Conservation (phyloP, 257 asterid genomes). For the Penstemon davidsonii region DNA sequence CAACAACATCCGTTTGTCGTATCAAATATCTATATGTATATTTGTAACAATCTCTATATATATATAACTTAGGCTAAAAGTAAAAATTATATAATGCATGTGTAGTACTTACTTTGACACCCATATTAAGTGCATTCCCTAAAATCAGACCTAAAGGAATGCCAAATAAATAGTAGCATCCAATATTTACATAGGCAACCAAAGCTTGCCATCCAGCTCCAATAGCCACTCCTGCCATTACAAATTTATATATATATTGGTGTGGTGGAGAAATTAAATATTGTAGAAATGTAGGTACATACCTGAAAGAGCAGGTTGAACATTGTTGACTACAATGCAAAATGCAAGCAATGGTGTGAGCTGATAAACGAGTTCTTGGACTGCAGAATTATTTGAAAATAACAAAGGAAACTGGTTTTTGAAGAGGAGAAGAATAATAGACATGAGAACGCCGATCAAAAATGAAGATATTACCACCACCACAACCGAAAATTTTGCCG, state of each 20-base stretch:
- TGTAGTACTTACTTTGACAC: constrained; percentile 37
- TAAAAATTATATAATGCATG: background rate
- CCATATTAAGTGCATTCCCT: constrained; percentile 35
- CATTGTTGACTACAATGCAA: constrained; percentile 38
- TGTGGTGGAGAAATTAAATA: background rate
- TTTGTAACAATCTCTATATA: no score
- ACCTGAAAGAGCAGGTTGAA: constrained; percentile 50
- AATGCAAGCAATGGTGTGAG: constrained; percentile 44
- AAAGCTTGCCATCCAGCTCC: constrained; percentile 61
- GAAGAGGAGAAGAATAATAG: constrained; percentile 29
- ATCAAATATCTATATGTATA: no score
- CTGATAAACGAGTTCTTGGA: constrained; percentile 27
- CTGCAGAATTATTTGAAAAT: constrained; percentile 28
- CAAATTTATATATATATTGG: no score
- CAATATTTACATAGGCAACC: constrained; percentile 52
- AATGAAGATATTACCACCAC: constrained; percentile 24
- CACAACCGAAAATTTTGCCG: constrained; percentile 41
- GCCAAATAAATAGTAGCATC: constrained; percentile 47
- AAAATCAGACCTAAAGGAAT: constrained; percentile 45
- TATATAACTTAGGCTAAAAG: background rate
- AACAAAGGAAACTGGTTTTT: constrained; percentile 33
- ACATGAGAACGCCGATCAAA: constrained; percentile 30
- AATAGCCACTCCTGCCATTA: constrained; percentile 46
- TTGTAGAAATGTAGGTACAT: background rate
- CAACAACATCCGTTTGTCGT: no score